Evolutionary conservation across 257 asterid species (phyloP).

Genomic region (Nicotiana benthamiana): DNA sequence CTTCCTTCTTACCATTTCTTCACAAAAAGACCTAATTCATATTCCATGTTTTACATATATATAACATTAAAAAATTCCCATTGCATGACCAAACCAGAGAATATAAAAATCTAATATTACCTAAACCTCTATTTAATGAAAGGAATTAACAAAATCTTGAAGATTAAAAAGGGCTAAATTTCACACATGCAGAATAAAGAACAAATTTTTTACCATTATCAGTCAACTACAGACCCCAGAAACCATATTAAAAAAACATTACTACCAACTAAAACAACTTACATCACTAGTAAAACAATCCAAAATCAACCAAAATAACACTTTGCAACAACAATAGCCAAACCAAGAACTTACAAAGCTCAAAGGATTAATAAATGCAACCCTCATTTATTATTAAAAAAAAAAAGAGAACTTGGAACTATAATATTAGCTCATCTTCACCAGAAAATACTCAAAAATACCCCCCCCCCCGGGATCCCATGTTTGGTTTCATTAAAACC

Average conservation of each 20-base stretch:
- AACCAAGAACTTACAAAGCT: no score
- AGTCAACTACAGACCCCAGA: neutral
- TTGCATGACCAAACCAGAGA: neutral
- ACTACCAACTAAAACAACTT: neutral
- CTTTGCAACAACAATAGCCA: no score
- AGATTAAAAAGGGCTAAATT: neutral
- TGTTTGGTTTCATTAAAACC: no score
- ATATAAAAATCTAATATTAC: neutral
- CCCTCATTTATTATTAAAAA: no score
- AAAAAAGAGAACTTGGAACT: no score
- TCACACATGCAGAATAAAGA: neutral
- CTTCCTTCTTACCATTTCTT: neutral
- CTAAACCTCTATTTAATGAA: neutral
- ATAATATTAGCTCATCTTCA: constrained; percentile 20
- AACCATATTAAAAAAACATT: neutral
- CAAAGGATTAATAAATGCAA: no score
- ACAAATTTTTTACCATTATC: neutral
- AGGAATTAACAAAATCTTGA: neutral
- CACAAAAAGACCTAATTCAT: neutral
- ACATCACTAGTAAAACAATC: neutral
- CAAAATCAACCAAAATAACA: neutral
- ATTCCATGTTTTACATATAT: neutral
- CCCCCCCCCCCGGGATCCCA: no score
- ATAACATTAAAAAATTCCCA: neutral
- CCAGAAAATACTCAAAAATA: neutral